Conservation (phyloP, 78 protist genomes). For the Creolimax fragrantissima region DNA sequence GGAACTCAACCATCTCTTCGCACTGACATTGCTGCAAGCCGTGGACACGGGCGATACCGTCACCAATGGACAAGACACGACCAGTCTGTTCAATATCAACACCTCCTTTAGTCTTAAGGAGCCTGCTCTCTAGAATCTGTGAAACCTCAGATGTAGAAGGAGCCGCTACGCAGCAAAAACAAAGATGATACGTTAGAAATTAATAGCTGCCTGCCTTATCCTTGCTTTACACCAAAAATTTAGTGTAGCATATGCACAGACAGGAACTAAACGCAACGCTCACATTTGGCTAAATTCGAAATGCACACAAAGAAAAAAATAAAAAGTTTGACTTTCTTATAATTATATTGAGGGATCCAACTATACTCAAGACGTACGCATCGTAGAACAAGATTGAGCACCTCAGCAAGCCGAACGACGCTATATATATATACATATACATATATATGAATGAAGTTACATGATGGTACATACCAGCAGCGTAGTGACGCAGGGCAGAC, state of each 20-base stretch:
- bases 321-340: not conserved
- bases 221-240: too few species aligned
- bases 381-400: too few species aligned
- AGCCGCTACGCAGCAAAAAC: not conserved
- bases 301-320: not conserved
- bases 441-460: not conserved
- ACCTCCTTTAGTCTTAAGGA: not conserved
- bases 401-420: too few species aligned
- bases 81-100: constrained; percentile 43
- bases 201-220: too few species aligned
- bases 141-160: constrained; percentile 47
- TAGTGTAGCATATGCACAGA: too few species aligned
- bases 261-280: not conserved
- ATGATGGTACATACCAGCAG: not conserved
- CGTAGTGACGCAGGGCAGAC: not conserved
- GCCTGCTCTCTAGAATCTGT: constrained; percentile 43
- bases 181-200: not conserved
- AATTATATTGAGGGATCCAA: not conserved
- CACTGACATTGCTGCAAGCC: constrained; percentile 51
- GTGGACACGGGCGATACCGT: constrained; percentile 59
- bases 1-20: constrained; percentile 69
- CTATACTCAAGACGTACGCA: too few species aligned
- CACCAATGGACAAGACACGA: constrained; percentile 54
- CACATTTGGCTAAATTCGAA: not conserved
- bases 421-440: not conserved